Percentiles rank a stretch among this genome's conserved stretches.
phyloP scores from a whole-genome alignment of 257 asterid species.

The Verbena officinalis region DNA sequence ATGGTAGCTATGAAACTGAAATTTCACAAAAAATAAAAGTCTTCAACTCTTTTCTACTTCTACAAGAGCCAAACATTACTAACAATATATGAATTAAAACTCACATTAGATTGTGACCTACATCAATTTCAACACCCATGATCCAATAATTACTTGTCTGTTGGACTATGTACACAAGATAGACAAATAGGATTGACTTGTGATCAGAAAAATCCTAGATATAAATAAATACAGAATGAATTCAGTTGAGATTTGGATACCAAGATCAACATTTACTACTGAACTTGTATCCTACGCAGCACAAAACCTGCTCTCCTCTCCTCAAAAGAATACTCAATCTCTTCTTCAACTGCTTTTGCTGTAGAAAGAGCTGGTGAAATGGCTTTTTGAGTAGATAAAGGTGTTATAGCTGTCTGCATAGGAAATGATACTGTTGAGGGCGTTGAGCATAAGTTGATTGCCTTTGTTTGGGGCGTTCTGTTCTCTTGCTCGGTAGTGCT shows the following conservation, averaged over 20 bases:
- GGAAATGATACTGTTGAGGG: constrained; percentile 61
- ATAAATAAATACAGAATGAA: constrained; percentile 12
- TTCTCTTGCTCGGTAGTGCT: constrained; percentile 55
- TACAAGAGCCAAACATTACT: not conserved
- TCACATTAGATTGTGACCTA: not conserved
- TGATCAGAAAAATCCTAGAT: constrained; percentile 22
- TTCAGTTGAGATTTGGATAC: constrained; percentile 1
- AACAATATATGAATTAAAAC: constrained; percentile 2
- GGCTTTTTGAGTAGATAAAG: constrained; percentile 38
- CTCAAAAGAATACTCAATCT: constrained; percentile 84
- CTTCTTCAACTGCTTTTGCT: constrained; percentile 44
- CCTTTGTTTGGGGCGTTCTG: constrained; percentile 58
- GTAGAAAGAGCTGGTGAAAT: constrained; percentile 44
- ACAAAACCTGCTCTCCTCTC: constrained; percentile 78
- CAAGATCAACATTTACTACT: not conserved
- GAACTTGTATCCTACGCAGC: constrained; percentile 40
- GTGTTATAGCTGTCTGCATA: constrained; percentile 66
- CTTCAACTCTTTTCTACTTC: not conserved
- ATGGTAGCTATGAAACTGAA: too few relatives aligned
- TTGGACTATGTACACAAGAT: constrained; percentile 29
- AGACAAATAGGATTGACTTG: constrained; percentile 25
- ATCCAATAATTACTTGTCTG: not conserved
- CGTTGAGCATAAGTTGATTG: constrained; percentile 43
- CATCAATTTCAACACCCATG: constrained; percentile 9
- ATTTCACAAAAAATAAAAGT: not conserved